Base-by-base conservation (phyloP, 2,329 filamentous ascomycete genomes). In the Paraphoma chrysanthemicola region DNA sequence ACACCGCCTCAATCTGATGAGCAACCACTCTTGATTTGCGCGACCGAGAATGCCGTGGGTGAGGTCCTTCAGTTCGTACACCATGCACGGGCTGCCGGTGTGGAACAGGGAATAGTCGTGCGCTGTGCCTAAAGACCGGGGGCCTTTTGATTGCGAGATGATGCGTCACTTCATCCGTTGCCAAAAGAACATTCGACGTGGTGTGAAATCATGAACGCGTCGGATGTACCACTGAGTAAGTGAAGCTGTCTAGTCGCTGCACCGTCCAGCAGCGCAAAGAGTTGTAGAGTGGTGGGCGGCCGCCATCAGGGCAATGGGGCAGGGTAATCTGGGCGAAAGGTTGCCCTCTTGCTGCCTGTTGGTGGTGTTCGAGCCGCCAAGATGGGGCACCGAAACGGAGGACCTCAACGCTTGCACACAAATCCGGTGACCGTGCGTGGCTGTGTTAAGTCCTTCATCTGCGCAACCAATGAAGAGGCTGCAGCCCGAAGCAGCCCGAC, bases 1-100 rank as follows among this genome's bases (percentile, higher is more conserved):
- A 68, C 68, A 72, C 72, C 64, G 71, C 71, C 67, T 64, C 63
- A 59, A 57, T 56, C 70, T 69, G 66, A 69, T 62, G 58, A 62
- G 52, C 62, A 57, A 56, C 51, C 59, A 14, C 48, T 52, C 49
- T 44, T 51, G 48, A 51, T 56, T 45, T 51, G 51, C 48, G 43
- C 33, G 48, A 46, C 39, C 17, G 52, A 41, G 48, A 51, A 47
- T 45, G 51, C 53, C 45, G 44, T 29, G 38, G 44, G 23, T 54
- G 55, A 65, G 61, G 68, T 68, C 64, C 63, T 63, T 44, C 53
- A 36, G 56, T 62, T 50, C 53, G 67, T 61, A 51, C 59, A 56
- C 53, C 56, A 39, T 54, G 56, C 63, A 60, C 61, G 46, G 60
- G 46, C 45, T 44, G 48, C 69, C 69, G 71, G 70, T 72, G 69